Evolutionary conservation across 495 filamentous ascomycete genomes (phyloP).

Genomic region (Penicillium parvum): DNA sequence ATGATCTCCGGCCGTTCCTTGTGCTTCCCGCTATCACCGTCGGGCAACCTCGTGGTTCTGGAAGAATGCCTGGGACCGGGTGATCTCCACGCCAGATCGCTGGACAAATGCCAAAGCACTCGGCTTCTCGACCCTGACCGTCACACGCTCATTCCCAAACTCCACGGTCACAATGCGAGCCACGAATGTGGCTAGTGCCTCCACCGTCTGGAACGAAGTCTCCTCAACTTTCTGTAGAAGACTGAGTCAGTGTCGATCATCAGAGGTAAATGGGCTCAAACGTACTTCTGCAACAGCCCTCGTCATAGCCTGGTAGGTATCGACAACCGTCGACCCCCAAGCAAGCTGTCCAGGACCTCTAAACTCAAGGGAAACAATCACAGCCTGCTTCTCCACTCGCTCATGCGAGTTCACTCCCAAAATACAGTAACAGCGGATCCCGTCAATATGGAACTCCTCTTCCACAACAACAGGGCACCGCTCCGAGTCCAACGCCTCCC

Average conservation of each 20-base stretch:
- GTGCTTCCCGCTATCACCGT: background rate
- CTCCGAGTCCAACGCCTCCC: constrained; percentile 12
- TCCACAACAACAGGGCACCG: constrained; percentile 36
- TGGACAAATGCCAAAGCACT: constrained; percentile 54
- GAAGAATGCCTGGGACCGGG: constrained; percentile 47
- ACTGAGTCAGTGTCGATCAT: background rate
- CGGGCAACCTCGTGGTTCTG: constrained; percentile 22
- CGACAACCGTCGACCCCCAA: constrained; percentile 39
- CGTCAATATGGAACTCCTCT: constrained; percentile 42
- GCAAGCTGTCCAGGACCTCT: constrained; percentile 37
- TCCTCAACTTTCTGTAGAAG: constrained; percentile 44
- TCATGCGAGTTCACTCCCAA: constrained; percentile 57
- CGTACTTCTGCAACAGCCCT: constrained; percentile 43
- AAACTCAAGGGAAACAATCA: constrained; percentile 48
- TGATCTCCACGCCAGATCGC: constrained; percentile 54
- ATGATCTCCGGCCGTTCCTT: constrained; percentile 2
- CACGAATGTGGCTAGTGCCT: constrained; percentile 51
- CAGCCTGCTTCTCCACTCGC: constrained; percentile 52
- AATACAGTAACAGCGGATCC: constrained; percentile 45
- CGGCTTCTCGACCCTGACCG: constrained; percentile 53
- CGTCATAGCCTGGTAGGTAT: constrained; percentile 43
- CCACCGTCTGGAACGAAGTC: constrained; percentile 53
- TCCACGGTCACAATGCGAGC: constrained; percentile 49
- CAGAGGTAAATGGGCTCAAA: constrained; percentile 6
- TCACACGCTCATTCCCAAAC: constrained; percentile 49